A percentile compares a stretch with the other conserved stretches of the same genome.
Conservation (phyloP, 495 filamentous ascomycete genomes). For the Penicillium ucsense region DNA sequence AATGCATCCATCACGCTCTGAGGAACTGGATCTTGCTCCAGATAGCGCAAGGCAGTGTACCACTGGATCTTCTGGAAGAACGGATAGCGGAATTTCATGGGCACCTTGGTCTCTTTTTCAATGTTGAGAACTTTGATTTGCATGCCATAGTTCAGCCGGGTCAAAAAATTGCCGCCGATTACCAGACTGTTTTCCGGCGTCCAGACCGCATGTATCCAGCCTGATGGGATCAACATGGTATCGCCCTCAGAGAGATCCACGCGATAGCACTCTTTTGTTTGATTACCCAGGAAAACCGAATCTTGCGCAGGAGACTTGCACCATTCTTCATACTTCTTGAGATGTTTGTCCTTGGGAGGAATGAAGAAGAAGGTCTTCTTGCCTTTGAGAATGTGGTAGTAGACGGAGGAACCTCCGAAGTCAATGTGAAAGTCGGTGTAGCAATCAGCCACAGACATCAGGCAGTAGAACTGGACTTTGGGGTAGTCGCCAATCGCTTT, state of each 20-base stretch:
- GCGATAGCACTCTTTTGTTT: constrained; percentile 65
- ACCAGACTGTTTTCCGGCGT: constrained; percentile 68
- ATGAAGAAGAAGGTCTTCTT: constrained; percentile 76
- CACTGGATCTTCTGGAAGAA: constrained; percentile 69
- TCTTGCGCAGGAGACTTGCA: constrained; percentile 65
- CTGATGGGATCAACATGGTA: constrained; percentile 70
- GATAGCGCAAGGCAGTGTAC: constrained; percentile 58
- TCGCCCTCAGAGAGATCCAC: constrained; percentile 65
- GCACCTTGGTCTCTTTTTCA: constrained; percentile 64
- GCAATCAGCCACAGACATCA: constrained; percentile 73
- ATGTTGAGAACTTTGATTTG: constrained; percentile 63
- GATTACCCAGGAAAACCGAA: constrained; percentile 54
- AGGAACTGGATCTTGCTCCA: constrained; percentile 58
- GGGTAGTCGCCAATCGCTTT: constrained; percentile 47
- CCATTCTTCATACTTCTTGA: constrained; percentile 74
- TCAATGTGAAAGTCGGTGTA: constrained; percentile 78
- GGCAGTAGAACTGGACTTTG: constrained; percentile 60
- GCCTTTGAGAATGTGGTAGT: constrained; percentile 68
- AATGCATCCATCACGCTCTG: constrained; percentile 46
- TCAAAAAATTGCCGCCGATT: constrained; percentile 70
- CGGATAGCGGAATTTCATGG: constrained; percentile 61
- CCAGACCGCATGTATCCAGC: constrained; percentile 78
- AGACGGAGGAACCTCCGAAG: constrained; percentile 71
- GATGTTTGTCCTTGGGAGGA: constrained; percentile 60
- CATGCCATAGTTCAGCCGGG: constrained; percentile 58